Evolutionary conservation across 768 basidiomycete genomes (phyloP), one percentile per base, ranked within the genome.

Genomic region (Pleurotus ostreatus): DNA sequence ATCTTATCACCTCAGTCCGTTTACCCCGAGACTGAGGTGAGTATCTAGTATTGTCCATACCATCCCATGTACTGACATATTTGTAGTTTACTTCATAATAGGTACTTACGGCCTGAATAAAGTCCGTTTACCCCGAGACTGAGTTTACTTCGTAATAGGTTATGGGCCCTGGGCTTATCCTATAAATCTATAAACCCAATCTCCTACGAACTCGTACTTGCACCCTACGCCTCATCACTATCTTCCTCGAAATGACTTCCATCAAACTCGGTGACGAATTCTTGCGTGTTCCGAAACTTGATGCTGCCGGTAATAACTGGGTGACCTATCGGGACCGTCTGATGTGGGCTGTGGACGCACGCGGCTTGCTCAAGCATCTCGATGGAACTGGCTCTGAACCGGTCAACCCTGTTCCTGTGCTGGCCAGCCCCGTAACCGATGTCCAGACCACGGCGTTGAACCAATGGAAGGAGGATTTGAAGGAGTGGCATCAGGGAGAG

Each of bases 171-270:
- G 15, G 30, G 22, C 41, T 43, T 43, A 18, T 18, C 41, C 41
- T 5, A 16, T 37, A n/a, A 38, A 11, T 13, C 9, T 16, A 15
- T 3, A 7, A 26, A 18, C 2, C 13, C 15, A 8, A 8, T 18
- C 7, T 9, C 43, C 26, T 37, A 23, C 3, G 40, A 9, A 16
- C 23, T 56, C 55, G 13, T 18, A 61, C 57, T 52, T 49, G 11
- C 57, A 25, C 26, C 41, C 41, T 49, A 18, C 38, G 57, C 38
- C 2, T 52, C 57, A 18, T 41, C 46, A 12, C 61, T 54, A 4
- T 56, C 59, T 44, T 48, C 39, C 7, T 43, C 41, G 13, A 43
- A 43, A 43, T 18, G 15, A 43, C 41, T 15, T 43, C 41, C 13
- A 43, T 43, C n/a, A 43, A 43, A 43, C 41, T 43, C 20, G 41